Conservation (phyloP, 176 grass and related monocot genomes). For the Aegilops sharonensis region DNA sequence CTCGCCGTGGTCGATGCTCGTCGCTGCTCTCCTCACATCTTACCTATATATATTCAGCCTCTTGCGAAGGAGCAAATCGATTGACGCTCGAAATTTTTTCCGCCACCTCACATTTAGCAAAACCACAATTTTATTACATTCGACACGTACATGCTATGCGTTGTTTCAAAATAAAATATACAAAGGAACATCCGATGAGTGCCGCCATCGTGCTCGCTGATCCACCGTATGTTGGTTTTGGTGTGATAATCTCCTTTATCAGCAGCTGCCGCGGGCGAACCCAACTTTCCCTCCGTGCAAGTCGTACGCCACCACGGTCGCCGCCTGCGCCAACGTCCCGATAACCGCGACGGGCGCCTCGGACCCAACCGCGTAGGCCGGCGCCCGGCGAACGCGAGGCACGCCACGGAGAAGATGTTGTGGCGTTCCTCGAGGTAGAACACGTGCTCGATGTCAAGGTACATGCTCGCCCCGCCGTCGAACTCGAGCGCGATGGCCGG, state of each 20-base stretch:
- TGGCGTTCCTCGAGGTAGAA: neutral
- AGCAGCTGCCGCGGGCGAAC: constrained; percentile 11
- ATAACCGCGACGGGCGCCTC: neutral
- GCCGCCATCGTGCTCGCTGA: too few species aligned
- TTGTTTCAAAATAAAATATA: too few species aligned
- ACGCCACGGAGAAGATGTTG: constrained; percentile 2
- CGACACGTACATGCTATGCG: too few species aligned
- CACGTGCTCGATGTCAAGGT: neutral
- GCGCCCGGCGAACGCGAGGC: constrained; percentile 14
- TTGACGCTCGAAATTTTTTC: too few species aligned
- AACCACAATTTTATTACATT: too few species aligned
- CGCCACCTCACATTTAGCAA: too few species aligned
- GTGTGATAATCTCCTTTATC: neutral
- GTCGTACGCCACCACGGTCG: constrained; percentile 24
- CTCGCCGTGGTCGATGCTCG: too few species aligned
- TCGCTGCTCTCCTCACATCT: too few species aligned
- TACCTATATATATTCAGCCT: too few species aligned
- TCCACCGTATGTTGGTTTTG: neutral
- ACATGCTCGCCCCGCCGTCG: neutral
- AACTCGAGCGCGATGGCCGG: constrained; percentile 3
- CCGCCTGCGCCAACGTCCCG: neutral
- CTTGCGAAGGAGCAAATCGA: too few species aligned
- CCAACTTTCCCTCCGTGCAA: constrained; percentile 8
- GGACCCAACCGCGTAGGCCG: neutral
- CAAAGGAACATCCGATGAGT: neutral